Base-by-base conservation (phyloP, 192 early-diverging fungal genomes). In the Pilaira anomala region DNA sequence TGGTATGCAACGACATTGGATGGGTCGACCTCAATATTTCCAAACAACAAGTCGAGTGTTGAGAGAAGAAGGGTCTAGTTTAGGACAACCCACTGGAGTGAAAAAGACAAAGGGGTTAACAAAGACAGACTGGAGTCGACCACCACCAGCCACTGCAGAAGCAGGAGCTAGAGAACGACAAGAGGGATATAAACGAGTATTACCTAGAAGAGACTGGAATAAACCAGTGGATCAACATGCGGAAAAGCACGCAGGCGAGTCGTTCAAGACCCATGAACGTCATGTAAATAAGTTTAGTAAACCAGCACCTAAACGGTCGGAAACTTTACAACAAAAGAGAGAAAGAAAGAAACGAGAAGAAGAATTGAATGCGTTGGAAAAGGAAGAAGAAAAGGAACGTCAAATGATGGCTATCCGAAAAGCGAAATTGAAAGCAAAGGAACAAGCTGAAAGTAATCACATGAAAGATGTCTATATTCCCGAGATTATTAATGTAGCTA, bases 401-500 rank as follows among this genome's bases (percentile, higher is more conserved):
- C 51, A 60, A 2, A 36, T 58, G 2, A 50, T 66, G 1, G 33
- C 39, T 25, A 26, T 68, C 9, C 45, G 63, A 48, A 50, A 63
- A 36, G 68, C 61, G 0, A 60, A 59, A 52, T 55, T 62, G 19
- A 55, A 52, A 24, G 62, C 67, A 36, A 65, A 65, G n/a, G 66
- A 63, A 55, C 40, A 55, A 33, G 41, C n/a, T 8, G 54, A 64
- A 36, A 42, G 22, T 29, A 56, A 40, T 13, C 79, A 84, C 39
- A 51, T 75, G 7, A 62, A 77, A 51, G 89, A 94, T 63, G 78
- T 96, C 16, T 80, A 82, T 57, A 75, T 98, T 49, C 93, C 90
- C 1, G 85, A 93, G 7, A 87, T 87, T 13, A 87, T 96, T 60
- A 92, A 82, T 19, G 89, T 96, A 8, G 85, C 89, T 9, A 89